Evolutionary conservation across 345 rosid species (phyloP), one percentile per base, ranked within the genome.

Genomic region (Carallia pectinifolia): DNA sequence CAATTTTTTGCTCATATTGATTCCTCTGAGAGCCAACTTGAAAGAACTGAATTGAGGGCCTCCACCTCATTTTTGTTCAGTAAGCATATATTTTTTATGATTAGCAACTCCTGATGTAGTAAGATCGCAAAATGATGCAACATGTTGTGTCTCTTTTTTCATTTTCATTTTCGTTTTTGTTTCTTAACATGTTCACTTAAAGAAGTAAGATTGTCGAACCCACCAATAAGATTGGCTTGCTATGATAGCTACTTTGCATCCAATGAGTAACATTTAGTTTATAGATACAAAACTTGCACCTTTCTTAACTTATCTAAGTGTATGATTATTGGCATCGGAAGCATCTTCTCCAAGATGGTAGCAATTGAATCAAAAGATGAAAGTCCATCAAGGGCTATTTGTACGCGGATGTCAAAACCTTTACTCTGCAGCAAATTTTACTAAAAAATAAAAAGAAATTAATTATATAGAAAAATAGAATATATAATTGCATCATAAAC

Each of bases 281-380:
- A 19, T 47, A 38, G 13, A 30, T 4, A 44, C 50, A 8, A 37
- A 37, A 33, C 23, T 23, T 23, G 23, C 64, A 69, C 65, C 34
- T 75, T 30, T 56, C 29, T 56, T 78, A 89, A 97, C 93, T 90
- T 90, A 74, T 87, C 88, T 64, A 93, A 81, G 73, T 76, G 83
- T 71, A 72, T 79, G 38, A 93, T 85, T 85, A 97, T 82, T 70
- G 81, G 89, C 62, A 86, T 79, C 63, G 73, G 82, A 74, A 87
- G 86, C 82, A 89, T 73, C 67, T 74, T 81, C 56, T 82, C 82
- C 69, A 88, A 81, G 36, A 74, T 55, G 64, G 48, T 10, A 64
- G 47, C 62, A 54, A 81, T 58, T 58, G 80, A 85, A 50, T 87
- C 82, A 71, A 76, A 71, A 67, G 58, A 77, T 10, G 72, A 70